phyloP scores from a whole-genome alignment of 371 early-diverging fungal genomes.

The Lichtheimia hyalospora region DNA sequence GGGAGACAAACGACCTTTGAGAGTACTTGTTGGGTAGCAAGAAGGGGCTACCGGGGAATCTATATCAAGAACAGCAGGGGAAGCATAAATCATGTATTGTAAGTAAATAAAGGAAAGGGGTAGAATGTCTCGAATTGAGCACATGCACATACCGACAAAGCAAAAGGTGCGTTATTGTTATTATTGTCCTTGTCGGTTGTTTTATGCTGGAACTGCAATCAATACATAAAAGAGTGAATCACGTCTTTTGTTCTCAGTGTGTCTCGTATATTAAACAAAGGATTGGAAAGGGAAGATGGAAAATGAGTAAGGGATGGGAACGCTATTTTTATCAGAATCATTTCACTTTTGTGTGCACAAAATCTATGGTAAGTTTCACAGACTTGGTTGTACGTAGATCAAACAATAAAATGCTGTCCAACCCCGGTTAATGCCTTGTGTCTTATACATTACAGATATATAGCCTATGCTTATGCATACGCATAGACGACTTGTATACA shows the following conservation, averaged over 20 bases:
- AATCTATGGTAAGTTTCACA: background rate
- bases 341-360: too few species aligned
- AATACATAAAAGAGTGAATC: too few species aligned
- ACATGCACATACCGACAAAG: background rate
- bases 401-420: conserved; percentile 1
- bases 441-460: too few species aligned
- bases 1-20: background rate
- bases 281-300: conserved; percentile 6
- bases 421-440: background rate
- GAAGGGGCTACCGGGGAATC: conserved; percentile 1
- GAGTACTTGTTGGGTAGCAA: background rate
- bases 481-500: too few species aligned
- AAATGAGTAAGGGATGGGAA: conserved; percentile 5
- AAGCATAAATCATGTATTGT: background rate
- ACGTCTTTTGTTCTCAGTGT: background rate
- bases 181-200: background rate
- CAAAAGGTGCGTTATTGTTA: conserved; percentile 7
- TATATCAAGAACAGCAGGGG: background rate
- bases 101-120: conserved; percentile 7
- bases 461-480: too few species aligned
- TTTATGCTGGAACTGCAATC: too few species aligned
- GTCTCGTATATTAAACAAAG: background rate
- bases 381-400: background rate
- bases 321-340: conserved; percentile 6
- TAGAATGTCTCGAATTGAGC: too few species aligned